Percentiles rank a stretch among this genome's conserved stretches.
phyloP scores from a whole-genome alignment of 768 basidiomycete genomes.

The Gautieria morchelliformis region DNA sequence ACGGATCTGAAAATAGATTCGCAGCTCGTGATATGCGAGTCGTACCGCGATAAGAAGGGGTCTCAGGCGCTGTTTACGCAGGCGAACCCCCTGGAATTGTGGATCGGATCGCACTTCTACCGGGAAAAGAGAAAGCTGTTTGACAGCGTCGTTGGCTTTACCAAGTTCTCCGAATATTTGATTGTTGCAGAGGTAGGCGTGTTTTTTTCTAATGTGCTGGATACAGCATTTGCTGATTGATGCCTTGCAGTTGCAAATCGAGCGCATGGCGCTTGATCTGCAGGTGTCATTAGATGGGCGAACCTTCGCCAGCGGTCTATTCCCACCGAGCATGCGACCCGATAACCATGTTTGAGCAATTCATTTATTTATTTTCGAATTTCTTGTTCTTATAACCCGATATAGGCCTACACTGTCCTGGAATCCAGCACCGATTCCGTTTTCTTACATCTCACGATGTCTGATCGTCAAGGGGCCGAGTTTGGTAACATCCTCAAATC shows the following conservation, averaged over 20 bases:
- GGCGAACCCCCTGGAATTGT: slow-evolving; percentile 65
- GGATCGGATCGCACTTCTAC: slow-evolving; percentile 71
- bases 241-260: slow-evolving; percentile 36
- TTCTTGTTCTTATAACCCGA: background rate
- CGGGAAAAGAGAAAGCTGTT: slow-evolving; percentile 66
- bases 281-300: slow-evolving; percentile 91
- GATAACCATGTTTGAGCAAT: slow-evolving; percentile 60
- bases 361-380: background rate
- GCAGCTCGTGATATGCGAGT: slow-evolving; percentile 88
- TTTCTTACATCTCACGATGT: slow-evolving; percentile 95
- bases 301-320: slow-evolving; percentile 75
- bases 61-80: slow-evolving; percentile 50
- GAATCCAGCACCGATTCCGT: slow-evolving; percentile 90
- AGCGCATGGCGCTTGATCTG: slow-evolving; percentile 57
- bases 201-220: background rate
- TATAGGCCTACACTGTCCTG: slow-evolving; percentile 82
- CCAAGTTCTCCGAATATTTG: slow-evolving; percentile 94
- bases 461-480: slow-evolving; percentile 56
- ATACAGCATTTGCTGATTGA: background rate
- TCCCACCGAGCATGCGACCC: slow-evolving; percentile 86
- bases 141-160: slow-evolving; percentile 84
- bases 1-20: slow-evolving; percentile 68
- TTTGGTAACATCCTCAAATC: slow-evolving; percentile 94
- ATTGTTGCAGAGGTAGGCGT: slow-evolving; percentile 82
- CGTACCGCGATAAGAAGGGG: slow-evolving; percentile 72